These are phyloP conservation scores for Hyaloperonospora brassicae DNA, from an alignment of 352 stramenopile genomes.

Conservation along the genomic window DNA sequence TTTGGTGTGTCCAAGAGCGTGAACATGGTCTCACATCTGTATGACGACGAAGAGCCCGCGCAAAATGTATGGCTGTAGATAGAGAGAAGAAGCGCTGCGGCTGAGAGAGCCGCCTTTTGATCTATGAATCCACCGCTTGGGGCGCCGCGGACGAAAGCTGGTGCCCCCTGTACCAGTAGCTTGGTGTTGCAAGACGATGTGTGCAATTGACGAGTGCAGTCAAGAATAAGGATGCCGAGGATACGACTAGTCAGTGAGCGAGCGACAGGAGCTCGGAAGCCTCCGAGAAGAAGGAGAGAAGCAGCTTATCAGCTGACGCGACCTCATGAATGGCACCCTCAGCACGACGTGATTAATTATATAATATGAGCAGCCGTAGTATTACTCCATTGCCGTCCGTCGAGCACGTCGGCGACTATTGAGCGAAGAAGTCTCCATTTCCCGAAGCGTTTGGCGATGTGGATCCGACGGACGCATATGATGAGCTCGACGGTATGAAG, in stretches of 20 bases:
- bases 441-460: too few relatives aligned
- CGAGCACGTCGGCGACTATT: background rate
- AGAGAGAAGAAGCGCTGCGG: slow-evolving; percentile 1
- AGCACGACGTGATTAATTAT: slow-evolving; percentile 33
- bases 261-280: slow-evolving; percentile 12
- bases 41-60: slow-evolving; percentile 62
- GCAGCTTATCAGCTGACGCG: slow-evolving; percentile 21
- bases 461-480: too few relatives aligned
- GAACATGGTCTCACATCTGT: slow-evolving; percentile 40
- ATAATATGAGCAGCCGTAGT: slow-evolving; percentile 39
- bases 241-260: slow-evolving; percentile 5
- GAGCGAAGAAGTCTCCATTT: slow-evolving; percentile 5
- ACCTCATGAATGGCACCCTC: slow-evolving; percentile 14
- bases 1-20: slow-evolving; percentile 69
- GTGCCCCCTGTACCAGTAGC: slow-evolving; percentile 34
- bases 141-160: slow-evolving; percentile 25
- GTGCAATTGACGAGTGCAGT: slow-evolving; percentile 37
- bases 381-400: slow-evolving; percentile 19
- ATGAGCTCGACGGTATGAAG: background rate
- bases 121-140: slow-evolving; percentile 10
- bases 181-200: slow-evolving; percentile 29
- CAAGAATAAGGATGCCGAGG: slow-evolving; percentile 18
- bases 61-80: slow-evolving; percentile 72
- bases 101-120: slow-evolving; percentile 9
- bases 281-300: slow-evolving; percentile 29